A percentile compares a stretch with the other conserved stretches of the same genome.
These are phyloP conservation scores for Acorus gramineus DNA, from an alignment of 106 monocot genomes.

Conservation along the genomic window DNA sequence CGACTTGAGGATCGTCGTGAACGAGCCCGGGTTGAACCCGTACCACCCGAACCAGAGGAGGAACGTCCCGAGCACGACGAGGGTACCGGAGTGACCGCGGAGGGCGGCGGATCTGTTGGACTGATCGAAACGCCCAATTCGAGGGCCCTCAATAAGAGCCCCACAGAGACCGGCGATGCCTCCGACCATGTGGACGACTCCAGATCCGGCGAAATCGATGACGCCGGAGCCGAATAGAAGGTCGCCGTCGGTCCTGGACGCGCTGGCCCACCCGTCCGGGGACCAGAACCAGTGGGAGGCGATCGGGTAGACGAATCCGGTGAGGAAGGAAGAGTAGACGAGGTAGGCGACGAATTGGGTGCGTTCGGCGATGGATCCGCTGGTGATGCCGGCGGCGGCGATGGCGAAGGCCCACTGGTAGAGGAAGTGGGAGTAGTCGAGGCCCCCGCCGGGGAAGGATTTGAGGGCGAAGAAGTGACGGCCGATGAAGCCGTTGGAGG, in stretches of 20 bases:
- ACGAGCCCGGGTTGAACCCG: conserved; percentile 25
- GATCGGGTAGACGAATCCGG: conserved; percentile 41
- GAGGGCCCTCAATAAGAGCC: conserved; percentile 13
- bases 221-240: conserved; percentile 10
- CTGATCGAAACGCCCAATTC: conserved; percentile 8
- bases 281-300: conserved; percentile 16
- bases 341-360: conserved; percentile 39
- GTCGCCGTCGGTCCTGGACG: neutral
- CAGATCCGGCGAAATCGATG: conserved; percentile 17
- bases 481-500: conserved; percentile 52
- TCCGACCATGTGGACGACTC: conserved; percentile 19
- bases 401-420: conserved; percentile 77
- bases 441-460: no score
- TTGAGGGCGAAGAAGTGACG: conserved; percentile 32
- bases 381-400: conserved; percentile 44
- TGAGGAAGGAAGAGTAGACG: conserved; percentile 36
- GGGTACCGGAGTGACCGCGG: conserved; percentile 17
- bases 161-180: conserved; percentile 16
- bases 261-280: conserved; percentile 17
- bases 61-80: conserved; percentile 22
- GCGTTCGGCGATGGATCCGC: conserved; percentile 36
- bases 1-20: conserved; percentile 6
- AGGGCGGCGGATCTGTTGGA: conserved; percentile 1
- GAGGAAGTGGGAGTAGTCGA: conserved; percentile 50
- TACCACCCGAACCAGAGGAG: conserved; percentile 29